Conservation (phyloP, 306 rosid genomes). For the Vicia villosa region DNA sequence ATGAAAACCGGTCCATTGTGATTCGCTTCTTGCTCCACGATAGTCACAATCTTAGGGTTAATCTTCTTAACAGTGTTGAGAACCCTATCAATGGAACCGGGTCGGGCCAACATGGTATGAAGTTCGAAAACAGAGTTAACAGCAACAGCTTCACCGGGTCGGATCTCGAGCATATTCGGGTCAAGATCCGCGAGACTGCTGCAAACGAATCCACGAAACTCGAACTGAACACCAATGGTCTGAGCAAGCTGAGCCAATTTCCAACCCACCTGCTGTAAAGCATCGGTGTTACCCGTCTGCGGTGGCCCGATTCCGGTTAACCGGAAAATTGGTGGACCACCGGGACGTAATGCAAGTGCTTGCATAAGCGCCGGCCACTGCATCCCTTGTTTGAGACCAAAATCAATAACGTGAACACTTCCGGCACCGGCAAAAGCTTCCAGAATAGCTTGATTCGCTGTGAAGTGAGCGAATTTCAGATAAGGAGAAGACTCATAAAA, state of each 20-base stretch:
- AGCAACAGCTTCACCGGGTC: constrained; percentile 61
- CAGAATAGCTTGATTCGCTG: constrained; percentile 86
- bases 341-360: constrained; percentile 74
- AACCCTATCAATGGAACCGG: constrained; percentile 64
- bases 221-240: constrained; percentile 62
- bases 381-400: constrained; percentile 80
- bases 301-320: constrained; percentile 86
- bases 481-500: constrained; percentile 81
- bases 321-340: constrained; percentile 78
- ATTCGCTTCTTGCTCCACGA: constrained; percentile 83
- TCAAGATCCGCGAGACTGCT: constrained; percentile 72
- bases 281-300: constrained; percentile 60
- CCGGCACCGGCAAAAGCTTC: constrained; percentile 63
- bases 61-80: constrained; percentile 53
- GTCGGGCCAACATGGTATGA: constrained; percentile 59
- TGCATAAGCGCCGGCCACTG: constrained; percentile 96
- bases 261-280: constrained; percentile 72
- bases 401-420: constrained; percentile 82
- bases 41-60: constrained; percentile 60
- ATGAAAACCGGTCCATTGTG: constrained; percentile 69
- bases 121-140: constrained; percentile 81
- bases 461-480: constrained; percentile 90
- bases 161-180: constrained; percentile 61
- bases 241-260: constrained; percentile 73
- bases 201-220: constrained; percentile 69